Evolutionary conservation across 1,284 basidiomycete species (phyloP), one percentile per base, ranked within the genome.

Genomic region (Naganishia liquefaciens): DNA sequence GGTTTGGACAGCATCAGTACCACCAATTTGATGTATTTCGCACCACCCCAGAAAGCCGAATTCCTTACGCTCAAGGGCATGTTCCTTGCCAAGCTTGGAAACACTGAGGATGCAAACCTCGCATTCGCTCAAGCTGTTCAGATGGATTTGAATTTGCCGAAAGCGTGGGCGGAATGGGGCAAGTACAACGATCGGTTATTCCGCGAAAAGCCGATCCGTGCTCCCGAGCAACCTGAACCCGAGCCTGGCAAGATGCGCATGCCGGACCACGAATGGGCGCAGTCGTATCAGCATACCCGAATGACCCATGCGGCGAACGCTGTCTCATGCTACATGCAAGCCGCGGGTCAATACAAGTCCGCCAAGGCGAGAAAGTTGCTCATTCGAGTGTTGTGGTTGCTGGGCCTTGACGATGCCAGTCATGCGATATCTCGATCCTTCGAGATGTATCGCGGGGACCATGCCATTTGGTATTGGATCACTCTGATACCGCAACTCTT

Each of bases 1-100:
- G 97, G 97, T 46, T 81, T 99, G 46, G 96, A 99, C 73, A 93
- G 97, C 65, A 99, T 99, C 84, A 99, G 97, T 80, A 99, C 97
- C 74, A 99, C 96, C 28, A 99, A 99, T 77, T 81, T 99, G 67
- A 92, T 97, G 85, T 99, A 98, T 83, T 99, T 99, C 81, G 92
- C 93, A 17, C 87, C 83, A 9, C 81, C 87, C 5, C 96, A 99
- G 77, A 99, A 99, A 79, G 93, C 96, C 37, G 96, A 99, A 77
- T 99, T 99, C 81, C 93, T 93, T 77, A 99, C 95, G n/a, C 82
- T 99, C 76, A 99, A 99, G 80, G 96, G 93, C 57, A 97, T 99
- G 92, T 99, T 99, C 82, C 89, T 97, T 72, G 91, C 93, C 53
- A 88, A 90, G 67, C 86, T 93, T 54, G 87, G 87, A 23, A 87